phyloP scores from a whole-genome alignment of 441 rosid species.

The Populus hybrid region DNA sequence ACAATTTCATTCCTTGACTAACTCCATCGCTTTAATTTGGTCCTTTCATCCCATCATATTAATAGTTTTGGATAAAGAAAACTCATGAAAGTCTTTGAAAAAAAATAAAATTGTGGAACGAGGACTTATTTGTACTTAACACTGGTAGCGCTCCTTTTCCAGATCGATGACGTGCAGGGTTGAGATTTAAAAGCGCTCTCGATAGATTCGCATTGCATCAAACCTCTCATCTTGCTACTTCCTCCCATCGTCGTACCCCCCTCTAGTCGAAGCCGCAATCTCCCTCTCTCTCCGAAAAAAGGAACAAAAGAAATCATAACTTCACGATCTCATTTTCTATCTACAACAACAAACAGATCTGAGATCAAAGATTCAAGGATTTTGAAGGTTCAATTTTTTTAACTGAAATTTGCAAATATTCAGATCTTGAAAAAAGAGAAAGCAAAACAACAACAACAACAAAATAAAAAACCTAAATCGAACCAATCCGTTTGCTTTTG shows the following conservation, averaged over 20 bases:
- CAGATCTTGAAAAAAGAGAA: not conserved
- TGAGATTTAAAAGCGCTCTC: constrained; percentile 38
- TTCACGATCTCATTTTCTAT: constrained; percentile 2
- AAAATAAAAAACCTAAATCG: constrained; percentile 11
- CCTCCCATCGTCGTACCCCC: too few species aligned
- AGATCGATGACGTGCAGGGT: constrained; percentile 86
- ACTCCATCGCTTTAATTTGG: too few species aligned
- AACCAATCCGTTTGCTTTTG: not conserved
- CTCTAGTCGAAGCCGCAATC: not conserved
- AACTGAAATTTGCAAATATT: not conserved
- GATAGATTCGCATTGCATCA: constrained; percentile 31
- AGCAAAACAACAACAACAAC: not conserved
- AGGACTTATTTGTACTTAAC: not conserved
- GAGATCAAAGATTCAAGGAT: constrained; percentile 27
- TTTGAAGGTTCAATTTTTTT: not conserved
- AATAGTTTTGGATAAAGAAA: too few species aligned
- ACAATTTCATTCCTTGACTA: not conserved
- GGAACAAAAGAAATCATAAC: not conserved
- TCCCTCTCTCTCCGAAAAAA: not conserved
- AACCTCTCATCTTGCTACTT: not conserved
- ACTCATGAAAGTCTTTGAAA: too few species aligned
- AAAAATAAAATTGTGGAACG: too few species aligned
- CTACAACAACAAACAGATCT: constrained; percentile 17
- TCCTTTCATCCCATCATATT: too few species aligned
- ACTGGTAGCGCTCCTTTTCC: not conserved